Conservation (phyloP, 306 rosid species). For the Phaseolus lunatus region DNA sequence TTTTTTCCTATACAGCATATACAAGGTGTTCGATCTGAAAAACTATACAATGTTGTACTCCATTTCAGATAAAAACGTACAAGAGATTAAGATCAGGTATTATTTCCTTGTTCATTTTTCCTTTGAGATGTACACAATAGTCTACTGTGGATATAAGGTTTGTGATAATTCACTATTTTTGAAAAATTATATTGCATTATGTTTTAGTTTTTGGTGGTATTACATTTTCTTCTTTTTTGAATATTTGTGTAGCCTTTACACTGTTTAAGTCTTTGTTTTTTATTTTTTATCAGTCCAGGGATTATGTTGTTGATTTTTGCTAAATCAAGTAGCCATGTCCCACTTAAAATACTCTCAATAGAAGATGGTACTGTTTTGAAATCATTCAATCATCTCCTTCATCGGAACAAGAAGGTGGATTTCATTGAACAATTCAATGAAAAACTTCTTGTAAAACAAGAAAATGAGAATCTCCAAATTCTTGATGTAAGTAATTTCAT, state of each 20-base stretch:
- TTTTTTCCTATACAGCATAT: conserved; percentile 62
- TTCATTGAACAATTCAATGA: conserved; percentile 97
- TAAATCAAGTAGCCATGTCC: conserved; percentile 86
- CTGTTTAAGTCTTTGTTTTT: conserved; percentile 30
- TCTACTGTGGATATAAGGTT: conserved; percentile 25
- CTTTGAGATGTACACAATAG: conserved; percentile 1
- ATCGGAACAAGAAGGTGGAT: conserved; percentile 95
- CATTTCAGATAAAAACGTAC: conserved; percentile 91
- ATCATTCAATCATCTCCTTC: conserved; percentile 92
- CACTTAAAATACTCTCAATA: conserved; percentile 90
- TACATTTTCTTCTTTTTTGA: background rate
- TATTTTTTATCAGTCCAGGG: conserved; percentile 75
- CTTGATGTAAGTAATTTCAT: conserved; percentile 75
- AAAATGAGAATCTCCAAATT: conserved; percentile 95
- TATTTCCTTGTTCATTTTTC: conserved; percentile 1
- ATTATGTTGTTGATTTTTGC: conserved; percentile 87
- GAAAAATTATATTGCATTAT: background rate
- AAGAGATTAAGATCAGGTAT: conserved; percentile 97
- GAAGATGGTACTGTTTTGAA: conserved; percentile 98
- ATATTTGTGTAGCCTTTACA: conserved; percentile 11
- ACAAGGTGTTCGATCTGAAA: conserved; percentile 96
- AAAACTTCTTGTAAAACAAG: conserved; percentile 98
- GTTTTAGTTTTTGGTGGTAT: conserved; percentile 27
- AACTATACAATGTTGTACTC: conserved; percentile 92
- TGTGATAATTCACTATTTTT: conserved; percentile 6